Base-by-base conservation (phyloP, 768 basidiomycete species). In the Mycena filopes region DNA sequence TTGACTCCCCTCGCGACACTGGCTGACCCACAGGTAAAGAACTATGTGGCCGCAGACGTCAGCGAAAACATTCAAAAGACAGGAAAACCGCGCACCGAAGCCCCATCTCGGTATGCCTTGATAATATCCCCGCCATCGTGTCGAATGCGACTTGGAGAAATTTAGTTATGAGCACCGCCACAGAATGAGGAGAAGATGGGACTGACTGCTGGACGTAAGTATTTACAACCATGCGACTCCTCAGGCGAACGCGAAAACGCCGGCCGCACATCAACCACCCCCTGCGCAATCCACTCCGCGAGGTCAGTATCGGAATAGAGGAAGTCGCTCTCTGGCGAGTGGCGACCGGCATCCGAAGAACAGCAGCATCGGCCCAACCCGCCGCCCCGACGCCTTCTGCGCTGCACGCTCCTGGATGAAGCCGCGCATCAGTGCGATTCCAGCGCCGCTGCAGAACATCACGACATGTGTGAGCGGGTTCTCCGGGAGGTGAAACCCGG, bases 321-420 rank as follows among this genome's bases (percentile, higher is more conserved):
- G 65, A 76, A 82, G 67, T 85, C 84, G 49, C 73, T 78, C 12
- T 77, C 71, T 11, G 81, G 81, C n/a, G n/a, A n/a, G n/a, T 13
- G 81, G 80, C 4, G 76, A 67, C 10, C 81, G 73, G 69, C 84
- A 86, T 3, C 84, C 84, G 65, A 83, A 84, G 78, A 84, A 86
- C 38, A 85, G 70, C 23, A 83, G 60, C 50, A 77, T 76, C 63
- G 74, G 71, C 6, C 80, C 81, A 10, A 83, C 80, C 23, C 80
- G 74, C 12, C 82, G 70, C 1, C 83, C 83, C 11, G 80, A 76
- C 28, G 73, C 71, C 71, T 81, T 82, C 71, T 84, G 83, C 54
- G 78, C 69, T n/a, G 82, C 81, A 8, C 84, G 79, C 65, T 85
- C 84, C 71, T 84, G 84, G 43, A 86, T 76, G 75, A 86, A 86